phyloP scores from a whole-genome alignment of 352 stramenopile genomes.

The Globisporangium sylvaticum region DNA sequence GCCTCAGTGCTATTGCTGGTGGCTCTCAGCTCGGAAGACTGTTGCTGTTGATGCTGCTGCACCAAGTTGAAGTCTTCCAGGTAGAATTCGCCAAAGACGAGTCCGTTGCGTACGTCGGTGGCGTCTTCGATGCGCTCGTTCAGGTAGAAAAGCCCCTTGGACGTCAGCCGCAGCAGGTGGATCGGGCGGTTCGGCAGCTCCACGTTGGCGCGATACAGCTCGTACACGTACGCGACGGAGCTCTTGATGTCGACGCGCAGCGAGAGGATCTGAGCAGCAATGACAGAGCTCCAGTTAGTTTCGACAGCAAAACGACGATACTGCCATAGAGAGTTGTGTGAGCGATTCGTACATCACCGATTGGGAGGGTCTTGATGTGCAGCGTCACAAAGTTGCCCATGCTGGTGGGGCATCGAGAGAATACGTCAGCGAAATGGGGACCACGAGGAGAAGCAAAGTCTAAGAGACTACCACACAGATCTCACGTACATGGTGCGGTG shows the following conservation, averaged over 20 bases:
- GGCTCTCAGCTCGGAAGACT: neutral
- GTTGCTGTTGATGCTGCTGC: neutral
- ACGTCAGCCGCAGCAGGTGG: conserved; percentile 66
- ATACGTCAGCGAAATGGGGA: neutral
- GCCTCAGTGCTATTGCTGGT: neutral
- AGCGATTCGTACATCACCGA: conserved; percentile 47
- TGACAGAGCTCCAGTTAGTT: neutral
- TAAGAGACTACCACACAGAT: neutral
- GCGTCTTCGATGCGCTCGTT: conserved; percentile 56
- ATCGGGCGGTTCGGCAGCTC: conserved; percentile 56
- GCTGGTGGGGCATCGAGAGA: conserved; percentile 20
- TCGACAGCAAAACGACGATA: neutral
- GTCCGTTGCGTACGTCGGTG: conserved; percentile 53
- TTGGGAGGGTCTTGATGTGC: conserved; percentile 73
- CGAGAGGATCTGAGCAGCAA: conserved; percentile 38
- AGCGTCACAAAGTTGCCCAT: conserved; percentile 54
- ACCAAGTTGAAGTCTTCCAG: conserved; percentile 66
- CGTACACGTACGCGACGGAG: conserved; percentile 66
- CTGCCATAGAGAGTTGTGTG: neutral
- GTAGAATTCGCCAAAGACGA: conserved; percentile 62
- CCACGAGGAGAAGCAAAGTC: neutral
- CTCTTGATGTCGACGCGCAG: conserved; percentile 51
- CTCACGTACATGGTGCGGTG: conserved; percentile 49
- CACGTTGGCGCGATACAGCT: conserved; percentile 63
- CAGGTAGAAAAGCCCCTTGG: conserved; percentile 62